Base-by-base conservation (phyloP, 768 basidiomycete genomes). In the Termitomyces sp. region DNA sequence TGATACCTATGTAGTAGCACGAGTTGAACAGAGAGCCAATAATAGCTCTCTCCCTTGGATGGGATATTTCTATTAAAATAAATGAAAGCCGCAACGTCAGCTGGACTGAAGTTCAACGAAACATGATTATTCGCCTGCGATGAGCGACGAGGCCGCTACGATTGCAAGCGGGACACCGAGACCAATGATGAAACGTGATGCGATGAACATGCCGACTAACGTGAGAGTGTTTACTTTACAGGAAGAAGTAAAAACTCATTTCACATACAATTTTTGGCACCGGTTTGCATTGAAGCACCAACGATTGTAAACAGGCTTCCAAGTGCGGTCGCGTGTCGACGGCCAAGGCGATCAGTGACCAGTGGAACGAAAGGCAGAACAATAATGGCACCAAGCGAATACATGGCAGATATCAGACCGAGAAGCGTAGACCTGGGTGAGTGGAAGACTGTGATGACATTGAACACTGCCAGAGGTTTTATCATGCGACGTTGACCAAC, bases 31-130 rank as follows among this genome's bases (percentile, higher is more conserved):
- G 70, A 5, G 83, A 83, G 6, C 84, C 85, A 19, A 89, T 64
- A 6, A 79, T 77, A 1, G 82, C 83, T 49, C 87, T 83, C 70
- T 88, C 86, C 54, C 83, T 85, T 0, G 86, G 86, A 68, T 86
- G 83, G 0, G 85, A 79, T 15, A 88, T 73, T 66, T 89, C 86
- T 75, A 33, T 10, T 15, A 15, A 50, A 14, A 21, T 23, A 10
- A 23, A 23, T 11, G 35, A n/a, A n/a, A n/a, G n/a, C 23, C 9
- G 14, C 49, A 21, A 38, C 5, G 15, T 50, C 21, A 37, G 23
- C 14, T 26, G 37, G 1, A 17, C 9, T 37, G 15, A 37, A 12
- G 17, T 38, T 15, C 28, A 19, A 30, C 17, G 17, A 42, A 19
- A 21, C 40, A 26, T 31, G 42, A 17, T 11, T 19, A 30, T 64